Evolutionary conservation across 306 rosid genomes (phyloP).

Genomic region (Pterocarpus macrocarpus): DNA sequence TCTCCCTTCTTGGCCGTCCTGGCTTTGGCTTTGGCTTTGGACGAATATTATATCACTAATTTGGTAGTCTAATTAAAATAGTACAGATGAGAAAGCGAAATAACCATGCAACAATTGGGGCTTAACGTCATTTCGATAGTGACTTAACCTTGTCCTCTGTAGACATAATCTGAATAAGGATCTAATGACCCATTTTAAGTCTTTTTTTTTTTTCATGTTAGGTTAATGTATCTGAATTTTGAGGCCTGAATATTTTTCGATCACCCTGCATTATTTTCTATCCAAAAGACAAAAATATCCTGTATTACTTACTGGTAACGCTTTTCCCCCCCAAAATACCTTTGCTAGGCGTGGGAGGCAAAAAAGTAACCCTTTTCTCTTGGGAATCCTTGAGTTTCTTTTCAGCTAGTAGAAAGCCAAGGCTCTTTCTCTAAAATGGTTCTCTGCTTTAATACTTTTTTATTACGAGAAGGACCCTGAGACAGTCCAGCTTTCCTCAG

Average conservation of each 20-base stretch:
- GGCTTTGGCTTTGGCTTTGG: not conserved
- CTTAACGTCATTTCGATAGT: constrained; percentile 55
- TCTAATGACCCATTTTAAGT: constrained; percentile 44
- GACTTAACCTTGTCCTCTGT: constrained; percentile 53
- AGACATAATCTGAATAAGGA: constrained; percentile 59
- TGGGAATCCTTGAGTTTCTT: constrained; percentile 40
- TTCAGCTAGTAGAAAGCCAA: constrained; percentile 53
- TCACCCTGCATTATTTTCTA: not conserved
- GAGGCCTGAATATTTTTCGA: not conserved
- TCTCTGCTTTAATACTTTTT: constrained; percentile 47
- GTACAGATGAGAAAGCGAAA: constrained; percentile 38
- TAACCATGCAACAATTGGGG: constrained; percentile 29
- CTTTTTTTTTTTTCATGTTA: not conserved
- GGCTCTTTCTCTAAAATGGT: constrained; percentile 46
- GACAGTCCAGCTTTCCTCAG: constrained; percentile 40
- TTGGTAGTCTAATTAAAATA: constrained; percentile 11
- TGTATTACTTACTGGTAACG: not conserved
- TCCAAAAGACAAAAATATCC: not conserved
- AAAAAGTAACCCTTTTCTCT: constrained; percentile 44
- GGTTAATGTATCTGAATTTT: constrained; percentile 10
- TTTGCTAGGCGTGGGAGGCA: constrained; percentile 72
- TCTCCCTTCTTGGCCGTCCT: too few species aligned
- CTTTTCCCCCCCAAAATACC: constrained; percentile 21
- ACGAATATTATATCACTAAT: not conserved
- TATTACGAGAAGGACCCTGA: constrained; percentile 35